Evolutionary conservation across 2,329 filamentous ascomycete genomes (phyloP), one percentile per base, ranked within the genome.

Genomic region (Neophaeococcomyces aloes): DNA sequence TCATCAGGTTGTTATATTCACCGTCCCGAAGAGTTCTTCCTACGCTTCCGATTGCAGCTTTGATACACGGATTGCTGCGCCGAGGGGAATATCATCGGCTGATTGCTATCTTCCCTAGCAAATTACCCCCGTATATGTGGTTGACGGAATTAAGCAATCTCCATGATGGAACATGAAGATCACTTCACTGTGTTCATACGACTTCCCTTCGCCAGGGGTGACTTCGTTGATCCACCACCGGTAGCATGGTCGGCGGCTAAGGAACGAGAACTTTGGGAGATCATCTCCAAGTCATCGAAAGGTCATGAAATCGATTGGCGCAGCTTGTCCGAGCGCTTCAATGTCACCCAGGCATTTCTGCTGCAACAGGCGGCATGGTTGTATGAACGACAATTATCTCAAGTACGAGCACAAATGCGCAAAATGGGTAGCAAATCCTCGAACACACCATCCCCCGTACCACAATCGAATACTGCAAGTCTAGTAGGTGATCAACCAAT

Each of bases 311-410:
- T 95, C 58, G 79, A 96, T 61, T 98, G 89, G 93, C 69, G 61
- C 56, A 70, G 56, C 5, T 44, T 53, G 58, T 86, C 85, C 36
- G 70, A 75, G 41, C 72, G 77, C 35, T 94, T 95, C 63, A 76
- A 88, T 50, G 89, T 95, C 15, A 82, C 85, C 19, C 78, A 93
- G 46, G 75, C 86, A 31, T 96, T 96, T 58, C 74, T 98, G 25
- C 76, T 95, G 13, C 86, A 94, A 60, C 87, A 98, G 64, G 87
- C 87, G 50, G 87, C 86, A 62, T 94, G 87, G 76, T 76, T 96
- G 4, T 94, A 91, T 58, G 88, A 96, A 60, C 75, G 85, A 40
- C 86, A 96, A 65, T 76, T 93, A 21, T 84, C 85, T 1, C 86
- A 95, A 60, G 85, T 96, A 37, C 79, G 86, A 53, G 87, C 84